These are phyloP conservation scores for Pyropia haitanensis DNA, from an alignment of 23 red algal species.

Conservation along the genomic window DNA sequence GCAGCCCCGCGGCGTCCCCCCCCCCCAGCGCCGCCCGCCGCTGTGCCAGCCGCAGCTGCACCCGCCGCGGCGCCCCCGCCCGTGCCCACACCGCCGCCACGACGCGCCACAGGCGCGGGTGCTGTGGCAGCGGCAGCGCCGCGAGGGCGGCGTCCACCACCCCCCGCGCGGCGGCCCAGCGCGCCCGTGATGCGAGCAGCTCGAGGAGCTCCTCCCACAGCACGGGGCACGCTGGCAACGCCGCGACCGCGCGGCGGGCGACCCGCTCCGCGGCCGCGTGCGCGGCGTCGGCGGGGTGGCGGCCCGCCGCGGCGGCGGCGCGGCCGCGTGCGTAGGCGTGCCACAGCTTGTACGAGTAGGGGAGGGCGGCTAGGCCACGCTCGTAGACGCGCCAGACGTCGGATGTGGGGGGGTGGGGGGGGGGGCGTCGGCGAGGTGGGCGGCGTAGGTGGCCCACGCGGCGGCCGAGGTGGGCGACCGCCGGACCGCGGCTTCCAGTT, in stretches of 20 bases:
- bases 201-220: slow-evolving; percentile 39
- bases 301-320: slow-evolving; percentile 17
- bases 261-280: slow-evolving; percentile 25
- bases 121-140: slow-evolving; percentile 58
- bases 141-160: slow-evolving; percentile 37
- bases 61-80: no score
- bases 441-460: slow-evolving; percentile 29
- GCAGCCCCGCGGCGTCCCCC: no score
- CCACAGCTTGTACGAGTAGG: slow-evolving; percentile 84
- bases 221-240: slow-evolving; percentile 29
- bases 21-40: no score
- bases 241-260: slow-evolving; percentile 12
- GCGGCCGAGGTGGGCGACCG: no score
- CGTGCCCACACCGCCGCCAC: neutral
- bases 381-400: slow-evolving; percentile 60
- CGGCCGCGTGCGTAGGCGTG: slow-evolving; percentile 30
- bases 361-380: slow-evolving; percentile 55
- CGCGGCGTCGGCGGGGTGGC: slow-evolving; percentile 42
- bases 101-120: slow-evolving; percentile 42
- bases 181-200: slow-evolving; percentile 14
- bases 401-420: neutral
- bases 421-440: slow-evolving; percentile 8
- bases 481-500: no score
- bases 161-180: slow-evolving; percentile 29
- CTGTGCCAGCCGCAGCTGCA: no score